These are phyloP conservation scores for Sphagnurus paluster DNA, from an alignment of 1,284 basidiomycete genomes.

Conservation along the genomic window DNA sequence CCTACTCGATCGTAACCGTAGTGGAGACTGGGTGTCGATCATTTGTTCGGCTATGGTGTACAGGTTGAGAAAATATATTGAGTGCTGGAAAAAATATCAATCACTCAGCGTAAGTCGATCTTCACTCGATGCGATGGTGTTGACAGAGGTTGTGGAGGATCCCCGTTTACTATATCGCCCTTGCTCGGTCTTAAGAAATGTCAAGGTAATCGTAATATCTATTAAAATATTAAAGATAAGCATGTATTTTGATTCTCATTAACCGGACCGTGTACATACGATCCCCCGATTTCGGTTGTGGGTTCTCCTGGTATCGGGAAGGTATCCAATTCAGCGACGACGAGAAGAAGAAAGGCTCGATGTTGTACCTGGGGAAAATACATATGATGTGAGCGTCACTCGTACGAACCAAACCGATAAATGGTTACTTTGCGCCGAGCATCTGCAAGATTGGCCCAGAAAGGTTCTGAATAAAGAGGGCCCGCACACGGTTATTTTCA, in stretches of 20 bases:
- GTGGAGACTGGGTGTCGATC: constrained; percentile 53
- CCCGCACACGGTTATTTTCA: constrained; percentile 37
- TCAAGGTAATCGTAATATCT: constrained; percentile 32
- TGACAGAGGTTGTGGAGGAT: constrained; percentile 8
- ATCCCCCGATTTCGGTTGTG: constrained; percentile 37
- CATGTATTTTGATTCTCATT: neutral
- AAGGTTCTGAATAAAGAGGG: constrained; percentile 50
- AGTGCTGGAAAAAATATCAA: neutral
- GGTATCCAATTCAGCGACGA: constrained; percentile 60
- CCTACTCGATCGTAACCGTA: constrained; percentile 39
- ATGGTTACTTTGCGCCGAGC: constrained; percentile 44
- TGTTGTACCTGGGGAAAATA: constrained; percentile 32
- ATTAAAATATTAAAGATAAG: neutral
- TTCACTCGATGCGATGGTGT: constrained; percentile 11
- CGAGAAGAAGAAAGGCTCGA: constrained; percentile 62
- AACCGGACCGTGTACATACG: constrained; percentile 42
- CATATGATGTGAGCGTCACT: neutral
- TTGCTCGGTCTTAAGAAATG: constrained; percentile 21
- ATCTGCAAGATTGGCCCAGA: constrained; percentile 50
- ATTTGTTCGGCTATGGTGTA: constrained; percentile 27
- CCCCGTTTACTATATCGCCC: neutral
- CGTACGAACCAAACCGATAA: neutral
- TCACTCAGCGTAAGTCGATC: constrained; percentile 18
- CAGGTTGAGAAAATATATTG: neutral
- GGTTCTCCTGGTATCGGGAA: constrained; percentile 49